These are phyloP conservation scores for Cenchrus americanus DNA, from an alignment of 176 grass and related monocot genomes.

Conservation along the genomic window DNA sequence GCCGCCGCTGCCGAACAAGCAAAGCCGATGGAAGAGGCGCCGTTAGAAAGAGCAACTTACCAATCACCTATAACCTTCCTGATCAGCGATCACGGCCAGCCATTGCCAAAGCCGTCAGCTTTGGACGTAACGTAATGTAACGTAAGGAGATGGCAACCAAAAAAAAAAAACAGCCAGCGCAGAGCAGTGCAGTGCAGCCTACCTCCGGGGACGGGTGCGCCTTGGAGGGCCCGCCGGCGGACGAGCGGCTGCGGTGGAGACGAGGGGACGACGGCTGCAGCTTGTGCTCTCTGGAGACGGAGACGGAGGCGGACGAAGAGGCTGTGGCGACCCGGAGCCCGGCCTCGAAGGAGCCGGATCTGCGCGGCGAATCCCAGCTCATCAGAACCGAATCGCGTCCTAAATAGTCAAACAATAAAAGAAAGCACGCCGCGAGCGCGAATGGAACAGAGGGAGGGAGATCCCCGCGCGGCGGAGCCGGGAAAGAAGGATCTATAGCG, in stretches of 20 bases:
- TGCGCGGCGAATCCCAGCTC: constrained; percentile 54
- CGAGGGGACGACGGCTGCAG: constrained; percentile 20
- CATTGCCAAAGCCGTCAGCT: background rate
- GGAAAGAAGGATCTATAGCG: constrained; percentile 59
- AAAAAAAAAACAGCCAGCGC: no score
- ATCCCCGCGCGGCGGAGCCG: background rate
- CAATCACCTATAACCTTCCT: background rate
- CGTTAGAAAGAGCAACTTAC: background rate
- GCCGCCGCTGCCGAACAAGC: constrained; percentile 22
- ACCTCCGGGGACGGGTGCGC: constrained; percentile 47
- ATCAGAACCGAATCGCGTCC: constrained; percentile 28
- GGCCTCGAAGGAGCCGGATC: constrained; percentile 62
- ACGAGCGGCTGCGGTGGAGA: constrained; percentile 48
- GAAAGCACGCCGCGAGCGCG: background rate
- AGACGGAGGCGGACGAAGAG: background rate
- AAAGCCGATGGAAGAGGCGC: background rate
- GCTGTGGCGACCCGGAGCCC: constrained; percentile 35
- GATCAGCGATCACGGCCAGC: constrained; percentile 1
- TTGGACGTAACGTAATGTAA: constrained; percentile 12
- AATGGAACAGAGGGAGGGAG: background rate
- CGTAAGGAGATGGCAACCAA: background rate
- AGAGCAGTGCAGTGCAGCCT: background rate
- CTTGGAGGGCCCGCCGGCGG: constrained; percentile 37
- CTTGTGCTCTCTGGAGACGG: constrained; percentile 20
- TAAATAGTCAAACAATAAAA: constrained; percentile 61